Evolutionary conservation across 108 stramenopile species (phyloP), one percentile per base, ranked within the genome.

Genomic region (Cyclotella atomus): DNA sequence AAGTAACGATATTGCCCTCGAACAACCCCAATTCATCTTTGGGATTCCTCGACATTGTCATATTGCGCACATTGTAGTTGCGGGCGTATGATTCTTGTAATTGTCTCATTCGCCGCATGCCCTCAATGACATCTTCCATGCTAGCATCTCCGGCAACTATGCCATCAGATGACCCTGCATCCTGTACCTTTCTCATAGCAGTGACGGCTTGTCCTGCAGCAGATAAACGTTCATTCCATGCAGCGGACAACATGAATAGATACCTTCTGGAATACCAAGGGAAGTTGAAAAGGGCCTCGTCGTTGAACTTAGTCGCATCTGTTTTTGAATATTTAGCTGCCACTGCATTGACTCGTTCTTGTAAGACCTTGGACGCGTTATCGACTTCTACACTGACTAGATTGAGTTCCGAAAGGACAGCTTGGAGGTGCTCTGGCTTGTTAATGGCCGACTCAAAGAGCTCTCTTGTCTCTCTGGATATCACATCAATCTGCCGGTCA

Each of bases 141-240:
- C 71, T 83, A 38, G 83, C 86, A 81, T 91, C 89, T 16, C 88
- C 86, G 55, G 84, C 86, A 63, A 81, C 75, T 23, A 82, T 79
- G 27, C 66, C 79, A 24, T 73, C 73, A 28, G 87, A 69, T 28
- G 46, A 52, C 29, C 79, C 72, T 28, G 72, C 34, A 59, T 73
- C 45, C 36, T 80, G 79, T 10, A 96, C 77, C 62, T 92, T 94
- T 65, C 89, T 96, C 95, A 96, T 96, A 25, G 95, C 90, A 44
- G 88, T 71, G 24, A 96, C 87, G 21, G 92, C 92, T 54, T 90
- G 84, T 17, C 92, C 95, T 44, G 88, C 87, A 32, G 90, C 90
- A 59, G 83, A 88, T 2, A 96, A 78, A 53, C 92, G 83, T 62
- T 96, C 95, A 68, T 96, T 96, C 95, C 95, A 96, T 23, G 95